A percentile compares a stretch with the other conserved stretches of the same genome.
These are phyloP conservation scores for Panus rudis DNA, from an alignment of 768 basidiomycete genomes.

Conservation along the genomic window DNA sequence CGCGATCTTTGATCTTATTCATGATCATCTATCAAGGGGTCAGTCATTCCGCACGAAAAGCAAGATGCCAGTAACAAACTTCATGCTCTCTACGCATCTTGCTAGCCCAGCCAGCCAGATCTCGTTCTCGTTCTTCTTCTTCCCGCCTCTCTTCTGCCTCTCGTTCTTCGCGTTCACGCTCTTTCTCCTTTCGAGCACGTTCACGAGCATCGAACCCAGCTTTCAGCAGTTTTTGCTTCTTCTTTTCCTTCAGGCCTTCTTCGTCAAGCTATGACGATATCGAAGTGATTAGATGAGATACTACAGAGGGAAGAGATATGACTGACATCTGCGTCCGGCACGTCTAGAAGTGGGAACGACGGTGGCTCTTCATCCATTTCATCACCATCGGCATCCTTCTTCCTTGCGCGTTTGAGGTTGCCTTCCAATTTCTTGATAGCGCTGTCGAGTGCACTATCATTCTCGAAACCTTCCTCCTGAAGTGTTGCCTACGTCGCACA, in stretches of 20 bases:
- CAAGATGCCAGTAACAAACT: constrained; percentile 32
- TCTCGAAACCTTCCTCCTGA: constrained; percentile 64
- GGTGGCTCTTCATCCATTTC: constrained; percentile 66
- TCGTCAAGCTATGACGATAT: constrained; percentile 65
- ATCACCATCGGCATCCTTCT: constrained; percentile 73
- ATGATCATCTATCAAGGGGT: constrained; percentile 54
- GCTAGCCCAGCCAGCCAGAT: constrained; percentile 67
- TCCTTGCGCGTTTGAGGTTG: constrained; percentile 68
- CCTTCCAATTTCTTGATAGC: constrained; percentile 81
- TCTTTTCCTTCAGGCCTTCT: constrained; percentile 89
- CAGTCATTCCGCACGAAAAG: not conserved
- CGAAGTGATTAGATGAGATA: not conserved
- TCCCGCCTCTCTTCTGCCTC: constrained; percentile 57
- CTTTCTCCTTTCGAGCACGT: constrained; percentile 80
- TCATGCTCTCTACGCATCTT: constrained; percentile 76
- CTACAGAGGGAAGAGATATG: not conserved
- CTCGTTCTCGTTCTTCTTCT: constrained; percentile 65
- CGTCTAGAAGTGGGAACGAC: constrained; percentile 85
- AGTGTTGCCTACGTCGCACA: constrained; percentile 43
- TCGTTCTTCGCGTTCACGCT: constrained; percentile 68
- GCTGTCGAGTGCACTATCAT: constrained; percentile 72
- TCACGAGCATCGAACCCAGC: constrained; percentile 89
- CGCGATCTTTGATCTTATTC: constrained; percentile 78
- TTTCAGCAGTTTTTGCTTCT: constrained; percentile 86
- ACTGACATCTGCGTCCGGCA: constrained; percentile 79